These are phyloP conservation scores for Erysimum cheiri DNA, from an alignment of 441 rosid species.

Conservation along the genomic window DNA sequence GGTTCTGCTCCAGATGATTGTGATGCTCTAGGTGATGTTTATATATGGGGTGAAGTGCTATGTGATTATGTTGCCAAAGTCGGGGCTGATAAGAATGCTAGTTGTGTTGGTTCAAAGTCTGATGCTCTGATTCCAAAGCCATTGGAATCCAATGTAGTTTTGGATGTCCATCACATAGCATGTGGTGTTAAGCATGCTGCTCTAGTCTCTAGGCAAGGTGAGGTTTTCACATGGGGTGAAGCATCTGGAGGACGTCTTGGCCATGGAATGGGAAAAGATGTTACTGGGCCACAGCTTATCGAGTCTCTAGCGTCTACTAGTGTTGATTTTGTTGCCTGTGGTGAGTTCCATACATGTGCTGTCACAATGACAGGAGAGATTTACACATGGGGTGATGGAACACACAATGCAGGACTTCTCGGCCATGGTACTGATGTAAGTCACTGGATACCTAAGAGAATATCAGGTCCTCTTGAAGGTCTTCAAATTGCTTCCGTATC, in stretches of 20 bases:
- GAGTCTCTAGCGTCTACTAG: constrained; percentile 71
- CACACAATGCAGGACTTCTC: constrained; percentile 90
- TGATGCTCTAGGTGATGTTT: constrained; percentile 95
- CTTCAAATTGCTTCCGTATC: constrained; percentile 85
- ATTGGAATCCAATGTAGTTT: constrained; percentile 82
- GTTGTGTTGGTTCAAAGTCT: constrained; percentile 61
- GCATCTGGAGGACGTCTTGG: constrained; percentile 98
- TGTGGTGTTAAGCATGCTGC: constrained; percentile 96
- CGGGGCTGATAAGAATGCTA: constrained; percentile 63
- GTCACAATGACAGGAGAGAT: constrained; percentile 90
- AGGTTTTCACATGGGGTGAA: constrained; percentile 96
- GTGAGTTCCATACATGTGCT: constrained; percentile 96
- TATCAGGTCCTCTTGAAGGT: constrained; percentile 91
- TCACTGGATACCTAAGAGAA: constrained; percentile 98
- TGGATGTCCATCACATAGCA: constrained; percentile 90
- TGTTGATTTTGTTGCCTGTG: constrained; percentile 90
- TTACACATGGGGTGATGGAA: constrained; percentile 97
- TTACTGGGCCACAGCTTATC: constrained; percentile 74
- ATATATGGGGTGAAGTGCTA: constrained; percentile 92
- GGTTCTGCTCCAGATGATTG: constrained; percentile 95
- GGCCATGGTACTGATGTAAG: constrained; percentile 91
- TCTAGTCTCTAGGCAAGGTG: constrained; percentile 91
- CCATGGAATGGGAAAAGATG: constrained; percentile 86
- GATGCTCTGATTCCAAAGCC: constrained; percentile 85
- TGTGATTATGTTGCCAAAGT: constrained; percentile 67